Conservation (phyloP, 768 basidiomycete genomes). For the Phaffia australis region DNA sequence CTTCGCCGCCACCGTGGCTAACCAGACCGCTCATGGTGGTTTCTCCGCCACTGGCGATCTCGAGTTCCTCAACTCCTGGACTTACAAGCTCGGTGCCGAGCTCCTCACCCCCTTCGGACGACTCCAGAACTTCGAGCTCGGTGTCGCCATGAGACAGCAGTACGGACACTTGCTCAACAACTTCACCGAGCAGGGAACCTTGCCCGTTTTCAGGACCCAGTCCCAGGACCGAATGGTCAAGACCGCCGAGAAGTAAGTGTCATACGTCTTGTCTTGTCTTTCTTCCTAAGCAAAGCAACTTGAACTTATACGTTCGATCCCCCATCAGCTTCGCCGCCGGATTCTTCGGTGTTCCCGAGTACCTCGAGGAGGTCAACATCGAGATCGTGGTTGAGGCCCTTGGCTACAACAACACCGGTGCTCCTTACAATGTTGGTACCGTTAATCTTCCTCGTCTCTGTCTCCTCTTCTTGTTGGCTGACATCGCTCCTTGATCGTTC, state of each 20-base stretch:
- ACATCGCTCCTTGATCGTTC: no score
- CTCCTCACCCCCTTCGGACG: constrained; percentile 78
- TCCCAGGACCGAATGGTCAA: no score
- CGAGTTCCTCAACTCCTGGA: constrained; percentile 70
- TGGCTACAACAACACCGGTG: constrained; percentile 36
- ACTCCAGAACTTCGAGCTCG: constrained; percentile 54
- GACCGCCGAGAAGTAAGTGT: no score
- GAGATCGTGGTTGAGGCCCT: constrained; percentile 35
- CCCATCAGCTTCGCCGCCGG: constrained; percentile 47
- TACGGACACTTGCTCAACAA: constrained; percentile 28
- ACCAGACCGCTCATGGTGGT: no score
- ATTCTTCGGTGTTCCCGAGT: constrained; percentile 48
- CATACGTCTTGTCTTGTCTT: no score
- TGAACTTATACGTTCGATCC: constrained; percentile 49
- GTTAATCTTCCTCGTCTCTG: no score
- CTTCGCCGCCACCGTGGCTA: no score
- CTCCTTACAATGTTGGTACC: constrained; percentile 2
- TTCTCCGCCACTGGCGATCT: constrained; percentile 49
- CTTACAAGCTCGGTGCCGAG: constrained; percentile 81
- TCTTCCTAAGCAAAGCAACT: constrained; percentile 35
- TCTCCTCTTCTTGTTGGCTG: no score
- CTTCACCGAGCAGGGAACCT: constrained; percentile 31
- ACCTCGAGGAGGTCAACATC: constrained; percentile 36
- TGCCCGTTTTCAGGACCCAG: constrained; percentile 45
- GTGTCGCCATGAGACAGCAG: no score